A percentile compares a stretch with the other conserved stretches of the same genome.
Conservation (phyloP, 495 filamentous ascomycete species). For the Pyrenula aspistea region DNA sequence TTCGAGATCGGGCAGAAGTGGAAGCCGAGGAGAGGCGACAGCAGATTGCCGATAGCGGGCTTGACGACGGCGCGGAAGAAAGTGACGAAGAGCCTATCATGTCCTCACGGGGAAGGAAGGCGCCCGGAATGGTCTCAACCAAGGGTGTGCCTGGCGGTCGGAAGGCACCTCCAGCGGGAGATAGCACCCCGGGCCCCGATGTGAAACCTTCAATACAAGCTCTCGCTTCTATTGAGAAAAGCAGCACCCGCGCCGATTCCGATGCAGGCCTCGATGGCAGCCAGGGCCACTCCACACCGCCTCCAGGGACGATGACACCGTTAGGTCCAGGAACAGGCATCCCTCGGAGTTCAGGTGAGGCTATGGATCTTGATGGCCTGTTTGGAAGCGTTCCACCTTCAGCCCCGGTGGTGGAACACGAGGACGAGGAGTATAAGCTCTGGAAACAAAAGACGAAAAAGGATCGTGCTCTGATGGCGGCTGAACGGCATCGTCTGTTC, state of each 20-base stretch:
- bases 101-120: conserved; percentile 87
- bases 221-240: conserved; percentile 34
- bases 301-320: conserved; percentile 66
- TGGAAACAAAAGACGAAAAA: conserved; percentile 99
- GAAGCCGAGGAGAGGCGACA: conserved; percentile 89
- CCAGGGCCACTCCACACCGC: conserved; percentile 68
- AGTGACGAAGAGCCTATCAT: conserved; percentile 98
- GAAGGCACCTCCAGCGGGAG: conserved; percentile 53
- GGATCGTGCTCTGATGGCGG: conserved; percentile 76
- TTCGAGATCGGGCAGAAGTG: conserved; percentile 83
- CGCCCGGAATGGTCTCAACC: conserved; percentile 65
- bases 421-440: conserved; percentile 87
- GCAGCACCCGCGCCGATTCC: conserved; percentile 47
- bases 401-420: conserved; percentile 37
- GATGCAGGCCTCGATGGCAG: conserved; percentile 54
- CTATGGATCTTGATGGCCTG: conserved; percentile 67
- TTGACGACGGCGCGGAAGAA: conserved; percentile 73
- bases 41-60: conserved; percentile 53
- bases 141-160: conserved; percentile 65
- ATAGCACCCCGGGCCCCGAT: conserved; percentile 55
- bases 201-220: conserved; percentile 26
- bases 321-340: conserved; percentile 45
- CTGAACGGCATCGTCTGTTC: conserved; percentile 69
- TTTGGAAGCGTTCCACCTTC: conserved; percentile 45
- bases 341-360: conserved; percentile 59